Percentiles rank a stretch among this genome's conserved stretches.
phyloP scores from a whole-genome alignment of 148 eudicot genomes.

The Diospyros kaki region DNA sequence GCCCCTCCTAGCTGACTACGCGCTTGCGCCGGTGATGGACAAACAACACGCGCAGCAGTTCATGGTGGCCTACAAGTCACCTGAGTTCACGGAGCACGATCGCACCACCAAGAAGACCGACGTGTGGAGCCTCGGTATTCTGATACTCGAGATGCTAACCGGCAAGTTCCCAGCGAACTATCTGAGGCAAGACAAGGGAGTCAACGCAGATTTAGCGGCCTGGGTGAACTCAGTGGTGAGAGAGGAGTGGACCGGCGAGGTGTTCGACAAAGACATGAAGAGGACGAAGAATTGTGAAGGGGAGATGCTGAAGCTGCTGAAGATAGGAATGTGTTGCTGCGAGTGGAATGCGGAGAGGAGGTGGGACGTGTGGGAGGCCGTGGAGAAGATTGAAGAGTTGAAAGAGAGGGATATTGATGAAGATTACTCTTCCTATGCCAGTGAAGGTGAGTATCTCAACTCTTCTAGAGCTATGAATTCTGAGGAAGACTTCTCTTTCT shows the following conservation, averaged over 20 bases:
- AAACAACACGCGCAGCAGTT: slow-evolving; percentile 64
- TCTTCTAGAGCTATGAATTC: slow-evolving; percentile 31
- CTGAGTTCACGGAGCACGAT: slow-evolving; percentile 47
- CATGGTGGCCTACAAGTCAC: slow-evolving; percentile 90
- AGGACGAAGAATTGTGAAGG: slow-evolving; percentile 43
- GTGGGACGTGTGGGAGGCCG: slow-evolving; percentile 58
- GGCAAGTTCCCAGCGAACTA: slow-evolving; percentile 82
- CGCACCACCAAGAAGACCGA: slow-evolving; percentile 58
- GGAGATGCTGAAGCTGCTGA: slow-evolving; percentile 73
- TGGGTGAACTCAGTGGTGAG: slow-evolving; percentile 79
- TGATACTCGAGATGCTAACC: slow-evolving; percentile 66
- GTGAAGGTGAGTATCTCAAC: slow-evolving; percentile 26
- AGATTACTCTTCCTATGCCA: slow-evolving; percentile 35
- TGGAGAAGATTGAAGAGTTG: slow-evolving; percentile 64
- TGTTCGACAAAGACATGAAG: slow-evolving; percentile 73
- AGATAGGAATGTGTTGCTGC: slow-evolving; percentile 81
- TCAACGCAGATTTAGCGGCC: slow-evolving; percentile 49
- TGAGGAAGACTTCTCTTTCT: slow-evolving; percentile 23
- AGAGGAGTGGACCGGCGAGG: slow-evolving; percentile 74
- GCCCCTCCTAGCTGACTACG: slow-evolving; percentile 72
- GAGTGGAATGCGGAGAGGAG: slow-evolving; percentile 63
- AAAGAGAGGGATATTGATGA: slow-evolving; percentile 56
- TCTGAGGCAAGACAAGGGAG: slow-evolving; percentile 56
- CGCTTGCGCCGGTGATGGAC: slow-evolving; percentile 56
- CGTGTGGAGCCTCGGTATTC: slow-evolving; percentile 82